Conservation (phyloP, 495 filamentous ascomycete genomes). For the Penicillium diatomitis region DNA sequence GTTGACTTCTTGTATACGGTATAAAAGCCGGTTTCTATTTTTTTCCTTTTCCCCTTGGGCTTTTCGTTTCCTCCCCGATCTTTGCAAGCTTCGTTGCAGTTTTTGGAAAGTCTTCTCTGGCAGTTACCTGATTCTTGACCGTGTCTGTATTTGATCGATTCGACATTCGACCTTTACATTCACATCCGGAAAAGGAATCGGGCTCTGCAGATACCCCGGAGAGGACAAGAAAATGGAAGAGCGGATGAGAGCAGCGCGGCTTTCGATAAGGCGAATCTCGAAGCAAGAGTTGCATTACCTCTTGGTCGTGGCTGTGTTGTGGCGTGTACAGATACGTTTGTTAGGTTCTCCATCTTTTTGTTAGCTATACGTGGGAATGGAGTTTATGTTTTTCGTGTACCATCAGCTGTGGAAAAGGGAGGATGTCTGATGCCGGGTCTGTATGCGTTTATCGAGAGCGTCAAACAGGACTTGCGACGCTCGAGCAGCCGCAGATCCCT, state of each 20-base stretch:
- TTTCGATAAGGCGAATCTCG: background rate
- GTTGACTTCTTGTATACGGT: no score
- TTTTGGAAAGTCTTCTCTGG: background rate
- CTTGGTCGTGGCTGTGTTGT: conserved; percentile 11
- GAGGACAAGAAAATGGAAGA: background rate
- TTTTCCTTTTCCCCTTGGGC: conserved; percentile 2
- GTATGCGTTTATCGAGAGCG: no score
- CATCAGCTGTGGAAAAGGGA: no score
- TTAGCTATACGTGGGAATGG: conserved; percentile 22
- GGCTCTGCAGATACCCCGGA: conserved; percentile 4
- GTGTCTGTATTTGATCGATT: background rate
- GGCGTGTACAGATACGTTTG: conserved; percentile 25
- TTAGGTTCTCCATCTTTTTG: conserved; percentile 13
- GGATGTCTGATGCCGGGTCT: no score
- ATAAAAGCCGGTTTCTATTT: background rate
- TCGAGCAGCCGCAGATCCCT: no score
- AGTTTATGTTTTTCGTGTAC: background rate
- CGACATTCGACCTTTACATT: background rate
- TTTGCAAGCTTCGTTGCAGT: background rate
- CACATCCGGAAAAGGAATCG: background rate
- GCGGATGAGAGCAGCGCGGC: background rate
- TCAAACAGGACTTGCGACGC: no score
- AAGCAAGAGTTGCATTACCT: background rate
- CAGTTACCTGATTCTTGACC: background rate
- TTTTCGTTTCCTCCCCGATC: background rate